A percentile compares a stretch with the other conserved stretches of the same genome.
Evolutionary conservation across 345 rosid genomes (phyloP).

Genomic region (Sapria himalayana): DNA sequence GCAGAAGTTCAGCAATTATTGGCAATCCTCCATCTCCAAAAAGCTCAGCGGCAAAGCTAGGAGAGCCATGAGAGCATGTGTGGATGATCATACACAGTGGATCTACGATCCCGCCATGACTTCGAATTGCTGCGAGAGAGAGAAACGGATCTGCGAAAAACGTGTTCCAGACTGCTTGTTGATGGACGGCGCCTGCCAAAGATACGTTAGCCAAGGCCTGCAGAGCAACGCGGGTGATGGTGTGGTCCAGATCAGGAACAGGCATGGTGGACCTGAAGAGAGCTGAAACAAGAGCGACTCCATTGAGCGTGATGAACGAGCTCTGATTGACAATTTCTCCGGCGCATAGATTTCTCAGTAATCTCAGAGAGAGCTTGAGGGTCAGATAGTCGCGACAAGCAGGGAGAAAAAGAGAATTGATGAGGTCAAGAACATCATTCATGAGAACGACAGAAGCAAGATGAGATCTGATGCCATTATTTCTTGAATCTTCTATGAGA

Average conservation of each 20-base stretch:
- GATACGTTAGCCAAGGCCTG: slow-evolving; percentile 56
- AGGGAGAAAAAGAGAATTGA: slow-evolving; percentile 13
- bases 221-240: slow-evolving; percentile 25
- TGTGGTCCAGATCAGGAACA: slow-evolving; percentile 16
- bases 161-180: slow-evolving; percentile 29
- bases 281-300: slow-evolving; percentile 17
- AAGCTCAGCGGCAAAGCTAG: slow-evolving; percentile 18
- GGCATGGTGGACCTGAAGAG: slow-evolving; percentile 11
- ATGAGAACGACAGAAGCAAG: slow-evolving; percentile 39
- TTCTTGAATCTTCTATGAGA: slow-evolving; percentile 26
- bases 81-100: slow-evolving; percentile 58
- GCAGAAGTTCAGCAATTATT: slow-evolving; percentile 22
- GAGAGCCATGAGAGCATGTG: slow-evolving; percentile 35
- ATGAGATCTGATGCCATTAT: slow-evolving; percentile 25
- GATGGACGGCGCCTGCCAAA: slow-evolving; percentile 41
- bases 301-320: slow-evolving; percentile 24
- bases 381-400: slow-evolving; percentile 11
- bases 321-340: slow-evolving; percentile 40
- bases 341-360: slow-evolving; percentile 63
- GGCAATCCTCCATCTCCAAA: slow-evolving; percentile 25
- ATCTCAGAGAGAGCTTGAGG: slow-evolving; percentile 26
- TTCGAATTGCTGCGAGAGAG: slow-evolving; percentile 19
- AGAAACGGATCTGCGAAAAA: slow-evolving; percentile 33
- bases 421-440: slow-evolving; percentile 21
- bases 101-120: slow-evolving; percentile 38